phyloP scores from a whole-genome alignment of 228 moss, liverwort and hornwort species.

The Sphagnum magellanicum region DNA sequence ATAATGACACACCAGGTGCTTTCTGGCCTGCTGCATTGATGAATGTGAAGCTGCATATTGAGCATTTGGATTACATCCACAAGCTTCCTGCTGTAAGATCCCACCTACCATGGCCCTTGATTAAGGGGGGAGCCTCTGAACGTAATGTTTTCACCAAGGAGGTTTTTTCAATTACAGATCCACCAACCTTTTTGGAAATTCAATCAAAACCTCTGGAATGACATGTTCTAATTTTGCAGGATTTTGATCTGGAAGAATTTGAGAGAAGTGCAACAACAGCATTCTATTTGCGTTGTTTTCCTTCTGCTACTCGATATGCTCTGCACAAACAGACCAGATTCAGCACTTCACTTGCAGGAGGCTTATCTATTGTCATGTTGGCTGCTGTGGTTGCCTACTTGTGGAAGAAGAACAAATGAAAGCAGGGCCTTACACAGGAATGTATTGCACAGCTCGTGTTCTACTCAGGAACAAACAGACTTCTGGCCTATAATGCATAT shows the following conservation, averaged over 20 bases:
- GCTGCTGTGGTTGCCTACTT: constrained; percentile 53
- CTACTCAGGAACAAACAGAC: too few species aligned
- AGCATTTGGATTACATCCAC: constrained; percentile 43
- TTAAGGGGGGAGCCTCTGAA: too few species aligned
- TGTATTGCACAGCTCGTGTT: too few species aligned
- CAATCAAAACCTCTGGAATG: too few species aligned
- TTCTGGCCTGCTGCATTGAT: constrained; percentile 63
- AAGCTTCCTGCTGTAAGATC: constrained; percentile 62
- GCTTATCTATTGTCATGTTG: constrained; percentile 56
- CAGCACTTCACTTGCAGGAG: constrained; percentile 36
- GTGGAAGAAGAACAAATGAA: constrained; percentile 52
- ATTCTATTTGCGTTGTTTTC: constrained; percentile 54
- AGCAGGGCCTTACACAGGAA: too few species aligned
- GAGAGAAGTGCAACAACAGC: constrained; percentile 63
- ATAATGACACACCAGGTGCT: constrained; percentile 61
- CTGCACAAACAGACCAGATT: constrained; percentile 42
- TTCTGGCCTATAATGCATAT: too few species aligned
- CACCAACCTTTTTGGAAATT: too few species aligned
- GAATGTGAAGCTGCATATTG: constrained; percentile 70
- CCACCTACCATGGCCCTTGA: not conserved
- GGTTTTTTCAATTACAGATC: not conserved
- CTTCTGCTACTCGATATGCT: constrained; percentile 31
- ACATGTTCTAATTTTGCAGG: constrained; percentile 23
- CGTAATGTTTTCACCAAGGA: not conserved
- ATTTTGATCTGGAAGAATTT: constrained; percentile 64